phyloP scores from a whole-genome alignment of 257 asterid genomes.

The Leptodermis oblonga region DNA sequence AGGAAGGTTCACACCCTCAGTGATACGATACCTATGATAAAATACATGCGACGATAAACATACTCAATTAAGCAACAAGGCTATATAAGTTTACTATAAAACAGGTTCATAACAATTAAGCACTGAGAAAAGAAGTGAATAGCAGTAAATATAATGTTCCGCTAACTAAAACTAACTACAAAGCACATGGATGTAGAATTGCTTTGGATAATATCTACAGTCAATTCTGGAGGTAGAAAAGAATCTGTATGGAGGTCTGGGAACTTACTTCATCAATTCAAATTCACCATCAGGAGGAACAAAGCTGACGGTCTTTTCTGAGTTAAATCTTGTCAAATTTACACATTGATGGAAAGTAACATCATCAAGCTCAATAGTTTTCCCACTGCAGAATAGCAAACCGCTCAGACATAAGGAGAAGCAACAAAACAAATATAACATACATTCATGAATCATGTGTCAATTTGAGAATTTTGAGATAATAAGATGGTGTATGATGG shows the following conservation, averaged over 20 bases:
- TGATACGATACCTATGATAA: constrained; percentile 78
- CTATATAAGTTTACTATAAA: background rate
- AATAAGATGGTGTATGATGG: background rate
- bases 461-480: background rate
- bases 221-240: background rate
- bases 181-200: background rate
- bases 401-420: background rate
- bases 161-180: background rate
- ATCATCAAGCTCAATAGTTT: constrained; percentile 98
- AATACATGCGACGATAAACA: constrained; percentile 13
- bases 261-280: constrained; percentile 97
- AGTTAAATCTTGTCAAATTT: constrained; percentile 94
- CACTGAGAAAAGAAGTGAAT: background rate
- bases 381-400: constrained; percentile 62
- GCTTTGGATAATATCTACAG: background rate
- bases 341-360: constrained; percentile 99
- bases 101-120: background rate
- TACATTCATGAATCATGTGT: background rate
- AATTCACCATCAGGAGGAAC: constrained; percentile 99
- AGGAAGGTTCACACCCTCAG: constrained; percentile 99
- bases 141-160: background rate
- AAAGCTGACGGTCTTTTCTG: constrained; percentile 97
- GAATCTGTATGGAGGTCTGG: constrained; percentile 9
- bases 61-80: background rate
- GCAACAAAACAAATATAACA: background rate